Evolutionary conservation across 495 filamentous ascomycete species (phyloP), one percentile per base, ranked within the genome.

Genomic region (Clohesyomyces aquaticus): DNA sequence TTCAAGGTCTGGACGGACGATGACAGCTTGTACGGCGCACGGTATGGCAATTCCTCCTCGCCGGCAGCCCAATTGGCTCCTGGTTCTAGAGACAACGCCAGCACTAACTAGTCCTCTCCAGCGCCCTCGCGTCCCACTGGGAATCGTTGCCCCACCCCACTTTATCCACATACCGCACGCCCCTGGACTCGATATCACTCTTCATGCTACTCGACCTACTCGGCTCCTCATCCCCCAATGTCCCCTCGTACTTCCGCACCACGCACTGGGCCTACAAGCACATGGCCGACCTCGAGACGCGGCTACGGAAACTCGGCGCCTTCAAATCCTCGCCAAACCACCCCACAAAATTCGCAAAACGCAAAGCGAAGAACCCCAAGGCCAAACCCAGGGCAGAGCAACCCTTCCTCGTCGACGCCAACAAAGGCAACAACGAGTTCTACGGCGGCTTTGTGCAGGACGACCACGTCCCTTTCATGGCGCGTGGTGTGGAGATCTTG

Each of bases 251-350:
- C 72, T 98, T 93, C 76, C 80, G 81, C 54, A 89, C 88, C 2
- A 98, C 94, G 1, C 94, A 98, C 67, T 97, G 94, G 93, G 92
- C 93, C 10, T 98, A 98, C 71, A 80, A 83, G 64, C 78, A 80
- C 23, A 78, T 98, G 71, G 87, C 87, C 0, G 65, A 61, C 0
- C 72, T 91, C 23, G 94, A 98, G 75, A 69, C 77, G 10, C 86
- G 91, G 4, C 76, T 98, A 52, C 83, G 91, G 18, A 76, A 77
- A n/a, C 72, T 83, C 2, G 75, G 77, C 18, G 76, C 77, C 28
- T 83, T 89, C 71, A 82, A 79, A 45, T 83, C 83, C 1, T 76
- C 81, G 1, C 77, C 81, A 4, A 77, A 76, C 71, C 80, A 60
- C 66, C 52, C 59, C 8, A 54, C 61, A 8, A 69, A 67, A 47